Base-by-base conservation (phyloP, 768 basidiomycete genomes). In the Flagelloscypha sp. region DNA sequence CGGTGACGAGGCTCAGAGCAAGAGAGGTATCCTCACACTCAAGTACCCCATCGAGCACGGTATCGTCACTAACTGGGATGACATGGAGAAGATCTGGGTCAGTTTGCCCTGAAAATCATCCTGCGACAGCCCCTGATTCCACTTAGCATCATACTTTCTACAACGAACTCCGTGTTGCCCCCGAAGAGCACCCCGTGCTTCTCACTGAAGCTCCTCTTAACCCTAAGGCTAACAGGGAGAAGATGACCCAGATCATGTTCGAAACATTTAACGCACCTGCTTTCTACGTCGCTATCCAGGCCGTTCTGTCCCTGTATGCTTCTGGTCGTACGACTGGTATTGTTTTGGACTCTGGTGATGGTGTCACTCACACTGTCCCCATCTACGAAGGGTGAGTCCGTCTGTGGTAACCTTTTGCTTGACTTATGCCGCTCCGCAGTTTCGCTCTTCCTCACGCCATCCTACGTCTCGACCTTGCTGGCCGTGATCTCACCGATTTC, bases 221-320 rank as follows among this genome's bases (percentile, higher is more conserved):
- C 70, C 87, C 88, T 48, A 90, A 90, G 68, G 82, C 82, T 38
- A 90, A 90, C 67, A 68, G 87, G 52, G 87, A 89, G 68, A 87
- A 88, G 74, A 88, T 84, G 82, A 89, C 86, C 45, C 86, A 92
- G 61, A 89, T 88, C 76, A 89, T 90, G 86, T 92, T 92, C 61
- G 87, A 92, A 68, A 92, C 87, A 9, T 90, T 90, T 75, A 90
- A 89, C 59, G 81, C 79, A 10, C 88, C 87, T 40, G 87, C 88
- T 8, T 87, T 90, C 73, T 89, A 89, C 70, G 85, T 89, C 47
- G 72, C 82, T 36, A 88, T 90, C 61, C 88, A 93, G 66, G 87
- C 86, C 56, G 86, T 90, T 36, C 72, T 93, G 24, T 88, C 85
- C 30, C 69, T 78, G 24, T 79, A 79, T 59, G 77, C 77, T 22